Evolutionary conservation across 768 basidiomycete genomes (phyloP).

Genomic region (Clathrus columnatus): DNA sequence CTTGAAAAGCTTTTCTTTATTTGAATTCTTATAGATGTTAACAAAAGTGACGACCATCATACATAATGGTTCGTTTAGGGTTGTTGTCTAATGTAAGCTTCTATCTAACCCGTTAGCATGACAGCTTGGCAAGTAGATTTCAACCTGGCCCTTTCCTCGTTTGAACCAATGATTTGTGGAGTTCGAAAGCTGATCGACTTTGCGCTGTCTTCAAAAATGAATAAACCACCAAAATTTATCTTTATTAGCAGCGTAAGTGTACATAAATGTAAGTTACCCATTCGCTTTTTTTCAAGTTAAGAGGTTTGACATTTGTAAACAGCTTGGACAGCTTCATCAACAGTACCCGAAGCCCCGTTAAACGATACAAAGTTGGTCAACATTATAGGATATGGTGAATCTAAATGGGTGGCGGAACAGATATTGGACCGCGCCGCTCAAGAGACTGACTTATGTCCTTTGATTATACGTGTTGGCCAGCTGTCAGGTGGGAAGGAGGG

Average conservation of each 20-base stretch:
- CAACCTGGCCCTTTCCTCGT: conserved; percentile 7
- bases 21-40: conserved; percentile 15
- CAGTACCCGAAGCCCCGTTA: conserved; percentile 27
- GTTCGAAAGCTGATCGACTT: conserved; percentile 11
- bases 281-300: neutral
- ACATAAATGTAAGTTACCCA: conserved; percentile 3
- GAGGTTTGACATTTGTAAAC: neutral
- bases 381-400: conserved; percentile 37
- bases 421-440: conserved; percentile 8
- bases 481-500: conserved; percentile 14
- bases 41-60: conserved; percentile 21
- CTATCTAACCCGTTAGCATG: too few species aligned
- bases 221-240: conserved; percentile 10
- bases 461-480: neutral
- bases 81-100: neutral
- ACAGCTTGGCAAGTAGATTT: conserved; percentile 15
- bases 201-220: conserved; percentile 7
- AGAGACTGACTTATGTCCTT: neutral
- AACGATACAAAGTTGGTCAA: conserved; percentile 25
- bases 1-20: conserved; percentile 1
- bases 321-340: neutral
- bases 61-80: neutral
- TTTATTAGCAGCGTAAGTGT: conserved; percentile 12
- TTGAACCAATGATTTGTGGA: conserved; percentile 4
- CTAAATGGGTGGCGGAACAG: conserved; percentile 23